These are phyloP conservation scores for Comarum palustre DNA, from an alignment of 306 rosid genomes.

Conservation along the genomic window DNA sequence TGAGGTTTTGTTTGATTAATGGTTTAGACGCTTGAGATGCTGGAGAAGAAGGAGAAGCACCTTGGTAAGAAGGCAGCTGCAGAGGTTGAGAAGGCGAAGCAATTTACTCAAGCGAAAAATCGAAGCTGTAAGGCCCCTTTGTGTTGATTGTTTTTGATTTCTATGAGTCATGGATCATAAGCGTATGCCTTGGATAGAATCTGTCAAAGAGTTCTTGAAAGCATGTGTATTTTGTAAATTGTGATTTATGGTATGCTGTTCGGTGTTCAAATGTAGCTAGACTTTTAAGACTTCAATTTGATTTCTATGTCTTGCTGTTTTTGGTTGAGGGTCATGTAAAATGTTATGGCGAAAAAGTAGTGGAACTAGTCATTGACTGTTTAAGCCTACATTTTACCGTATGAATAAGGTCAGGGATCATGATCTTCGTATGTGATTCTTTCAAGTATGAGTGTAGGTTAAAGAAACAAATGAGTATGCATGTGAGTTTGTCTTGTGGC, in stretches of 20 bases:
- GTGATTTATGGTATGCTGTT: neutral
- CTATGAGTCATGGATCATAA: neutral
- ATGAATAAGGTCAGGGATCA: neutral
- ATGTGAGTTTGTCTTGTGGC: neutral
- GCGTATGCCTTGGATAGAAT: neutral
- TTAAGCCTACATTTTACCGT: neutral
- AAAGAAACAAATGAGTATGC: neutral
- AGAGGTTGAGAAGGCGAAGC: conserved; percentile 91
- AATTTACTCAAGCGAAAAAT: conserved; percentile 69
- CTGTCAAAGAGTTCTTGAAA: too few species aligned
- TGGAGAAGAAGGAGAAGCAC: conserved; percentile 96
- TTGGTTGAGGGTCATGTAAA: neutral
- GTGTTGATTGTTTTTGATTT: neutral
- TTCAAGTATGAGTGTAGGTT: neutral
- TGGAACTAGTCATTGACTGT: neutral
- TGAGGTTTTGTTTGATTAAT: neutral
- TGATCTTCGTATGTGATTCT: neutral
- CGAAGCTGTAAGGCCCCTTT: conserved; percentile 54
- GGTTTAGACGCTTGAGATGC: conserved; percentile 91
- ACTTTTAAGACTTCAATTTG: neutral
- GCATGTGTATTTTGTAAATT: too few species aligned
- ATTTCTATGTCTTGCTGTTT: neutral
- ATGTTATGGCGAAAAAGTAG: neutral
- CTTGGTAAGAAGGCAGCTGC: conserved; percentile 71
- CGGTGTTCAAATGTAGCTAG: neutral